Conservation (phyloP, 805 yeast species). For the Kluyveromyces lactis region DNA sequence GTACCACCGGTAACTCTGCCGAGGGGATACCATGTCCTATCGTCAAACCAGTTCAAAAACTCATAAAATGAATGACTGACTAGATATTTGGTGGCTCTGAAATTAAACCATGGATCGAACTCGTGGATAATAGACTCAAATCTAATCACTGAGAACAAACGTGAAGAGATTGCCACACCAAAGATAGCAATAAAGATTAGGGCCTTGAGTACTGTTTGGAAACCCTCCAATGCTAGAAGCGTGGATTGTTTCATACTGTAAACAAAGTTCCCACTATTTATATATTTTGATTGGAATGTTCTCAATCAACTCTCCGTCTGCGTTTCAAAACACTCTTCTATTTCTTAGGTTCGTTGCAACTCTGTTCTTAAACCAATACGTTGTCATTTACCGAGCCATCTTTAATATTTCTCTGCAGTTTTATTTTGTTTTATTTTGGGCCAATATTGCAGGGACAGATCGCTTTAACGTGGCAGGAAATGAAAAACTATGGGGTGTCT, state of each 20-base stretch:
- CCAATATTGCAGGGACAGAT: too few relatives aligned
- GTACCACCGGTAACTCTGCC: constrained; percentile 99
- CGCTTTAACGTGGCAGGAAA: too few relatives aligned
- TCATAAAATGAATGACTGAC: constrained; percentile 79
- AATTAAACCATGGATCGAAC: constrained; percentile 96
- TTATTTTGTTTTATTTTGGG: too few relatives aligned
- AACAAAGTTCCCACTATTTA: neutral
- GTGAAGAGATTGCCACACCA: constrained; percentile 85
- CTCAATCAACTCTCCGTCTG: too few relatives aligned
- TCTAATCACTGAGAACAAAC: constrained; percentile 92
- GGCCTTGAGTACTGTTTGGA: constrained; percentile 38
- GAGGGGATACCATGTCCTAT: constrained; percentile 97
- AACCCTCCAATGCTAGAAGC: constrained; percentile 9
- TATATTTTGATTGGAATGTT: too few relatives aligned
- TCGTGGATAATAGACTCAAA: constrained; percentile 97
- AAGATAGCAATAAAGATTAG: constrained; percentile 69
- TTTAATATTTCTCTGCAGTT: too few relatives aligned
- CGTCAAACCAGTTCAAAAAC: constrained; percentile 97
- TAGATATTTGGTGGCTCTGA: constrained; percentile 88
- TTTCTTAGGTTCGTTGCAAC: too few relatives aligned
- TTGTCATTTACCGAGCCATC: too few relatives aligned
- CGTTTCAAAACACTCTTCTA: too few relatives aligned
- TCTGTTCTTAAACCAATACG: too few relatives aligned
- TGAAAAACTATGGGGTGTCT: too few relatives aligned
- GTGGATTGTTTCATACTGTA: constrained; percentile 2